Percentiles rank a stretch among this genome's conserved stretches.
Evolutionary conservation across 192 early-diverging fungal species (phyloP).

Genomic region (Oehlia diaphana): DNA sequence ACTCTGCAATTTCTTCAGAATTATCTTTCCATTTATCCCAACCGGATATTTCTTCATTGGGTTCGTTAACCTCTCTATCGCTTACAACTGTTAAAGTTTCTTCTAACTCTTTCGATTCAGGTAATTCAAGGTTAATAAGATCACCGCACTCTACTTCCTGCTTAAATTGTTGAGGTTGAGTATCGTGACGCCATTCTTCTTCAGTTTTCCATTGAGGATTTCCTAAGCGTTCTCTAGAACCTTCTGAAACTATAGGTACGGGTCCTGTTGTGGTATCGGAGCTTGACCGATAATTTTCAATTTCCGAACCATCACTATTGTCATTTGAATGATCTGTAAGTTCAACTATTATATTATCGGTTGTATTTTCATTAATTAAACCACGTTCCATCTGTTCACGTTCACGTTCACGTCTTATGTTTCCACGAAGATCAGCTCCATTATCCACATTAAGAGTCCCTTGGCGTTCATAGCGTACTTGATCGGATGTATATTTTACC

Average conservation of each 20-base stretch:
- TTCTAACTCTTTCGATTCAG: neutral
- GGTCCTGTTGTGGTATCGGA: neutral
- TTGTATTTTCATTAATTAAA: neutral
- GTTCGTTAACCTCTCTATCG: too few species aligned
- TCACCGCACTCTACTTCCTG: neutral
- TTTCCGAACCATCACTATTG: neutral
- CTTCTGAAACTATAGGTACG: neutral
- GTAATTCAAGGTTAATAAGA: slow-evolving; percentile 4
- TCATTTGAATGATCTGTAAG: neutral
- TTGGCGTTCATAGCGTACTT: neutral
- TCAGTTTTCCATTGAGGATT: slow-evolving; percentile 18
- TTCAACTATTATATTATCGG: neutral
- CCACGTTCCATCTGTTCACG: neutral
- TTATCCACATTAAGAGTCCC: too few species aligned
- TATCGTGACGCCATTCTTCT: slow-evolving; percentile 3
- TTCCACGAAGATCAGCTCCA: neutral
- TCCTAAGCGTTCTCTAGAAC: slow-evolving; percentile 15
- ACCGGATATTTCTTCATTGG: too few species aligned
- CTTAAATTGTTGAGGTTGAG: neutral
- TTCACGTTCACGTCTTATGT: neutral
- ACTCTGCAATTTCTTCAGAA: neutral
- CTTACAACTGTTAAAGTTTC: too few species aligned
- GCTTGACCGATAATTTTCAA: neutral
- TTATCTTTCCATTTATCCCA: too few species aligned
- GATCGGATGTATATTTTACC: neutral